Percentiles rank a stretch among this genome's conserved stretches.
These are phyloP conservation scores for Xylaria telfairii DNA, from an alignment of 495 filamentous ascomycete genomes.

Conservation along the genomic window DNA sequence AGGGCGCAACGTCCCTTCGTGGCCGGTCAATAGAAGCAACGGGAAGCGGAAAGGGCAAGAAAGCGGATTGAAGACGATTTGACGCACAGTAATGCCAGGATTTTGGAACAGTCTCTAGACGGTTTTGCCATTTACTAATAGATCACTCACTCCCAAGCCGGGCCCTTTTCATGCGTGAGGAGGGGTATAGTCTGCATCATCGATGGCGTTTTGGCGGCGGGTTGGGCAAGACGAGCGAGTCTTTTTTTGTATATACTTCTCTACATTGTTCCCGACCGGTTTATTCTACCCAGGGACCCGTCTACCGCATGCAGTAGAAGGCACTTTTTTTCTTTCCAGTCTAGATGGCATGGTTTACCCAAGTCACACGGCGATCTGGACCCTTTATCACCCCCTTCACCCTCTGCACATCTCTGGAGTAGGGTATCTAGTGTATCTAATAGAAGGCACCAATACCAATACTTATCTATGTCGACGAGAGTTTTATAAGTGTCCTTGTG, in stretches of 20 bases:
- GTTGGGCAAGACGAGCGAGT: slow-evolving; percentile 20
- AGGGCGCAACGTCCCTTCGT: slow-evolving; percentile 31
- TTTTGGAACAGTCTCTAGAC: slow-evolving; percentile 19
- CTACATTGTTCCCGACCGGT: slow-evolving; percentile 7
- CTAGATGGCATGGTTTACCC: slow-evolving; percentile 7
- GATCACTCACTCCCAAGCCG: slow-evolving; percentile 9
- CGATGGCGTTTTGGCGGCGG: slow-evolving; percentile 34
- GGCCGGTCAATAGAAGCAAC: slow-evolving; percentile 30
- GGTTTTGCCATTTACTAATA: slow-evolving; percentile 26
- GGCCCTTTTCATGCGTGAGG: slow-evolving; percentile 22
- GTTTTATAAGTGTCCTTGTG: not conserved
- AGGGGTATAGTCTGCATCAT: slow-evolving; percentile 35
- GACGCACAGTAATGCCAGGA: slow-evolving; percentile 13
- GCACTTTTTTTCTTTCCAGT: not conserved
- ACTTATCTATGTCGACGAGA: not conserved
- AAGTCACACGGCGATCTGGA: too few relatives aligned
- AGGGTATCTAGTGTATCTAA: slow-evolving; percentile 6
- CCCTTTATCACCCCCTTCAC: not conserved
- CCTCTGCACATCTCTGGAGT: not conserved
- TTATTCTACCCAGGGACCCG: not conserved
- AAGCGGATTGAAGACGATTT: slow-evolving; percentile 38
- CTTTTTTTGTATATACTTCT: slow-evolving; percentile 25
- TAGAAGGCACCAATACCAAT: not conserved
- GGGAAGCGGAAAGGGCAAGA: slow-evolving; percentile 40
- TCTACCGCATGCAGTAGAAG: slow-evolving; percentile 12